Conservation (phyloP, 2,329 filamentous ascomycete species). For the Neofusicoccum ribis region DNA sequence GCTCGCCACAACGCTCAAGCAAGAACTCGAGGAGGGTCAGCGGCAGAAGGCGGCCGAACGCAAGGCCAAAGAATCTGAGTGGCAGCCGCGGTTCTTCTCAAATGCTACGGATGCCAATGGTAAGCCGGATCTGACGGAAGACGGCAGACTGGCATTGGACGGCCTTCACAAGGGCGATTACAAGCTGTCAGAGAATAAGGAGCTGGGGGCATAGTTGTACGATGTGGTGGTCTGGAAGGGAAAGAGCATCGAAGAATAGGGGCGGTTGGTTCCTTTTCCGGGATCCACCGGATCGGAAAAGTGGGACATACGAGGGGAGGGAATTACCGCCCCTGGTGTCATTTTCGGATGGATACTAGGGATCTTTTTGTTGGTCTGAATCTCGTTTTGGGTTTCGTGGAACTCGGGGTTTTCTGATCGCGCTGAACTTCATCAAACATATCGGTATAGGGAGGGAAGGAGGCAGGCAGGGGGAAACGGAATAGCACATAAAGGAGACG, state of each 20-base stretch:
- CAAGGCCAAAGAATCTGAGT: constrained; percentile 67
- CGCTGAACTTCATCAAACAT: no score
- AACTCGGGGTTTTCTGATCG: no score
- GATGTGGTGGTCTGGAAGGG: no score
- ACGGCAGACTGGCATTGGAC: constrained; percentile 60
- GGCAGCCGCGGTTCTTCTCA: constrained; percentile 86
- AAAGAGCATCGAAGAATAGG: neutral
- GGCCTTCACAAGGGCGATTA: constrained; percentile 57
- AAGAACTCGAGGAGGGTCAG: constrained; percentile 88
- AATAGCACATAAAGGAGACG: neutral
- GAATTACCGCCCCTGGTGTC: neutral
- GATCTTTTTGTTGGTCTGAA: neutral
- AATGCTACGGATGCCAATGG: constrained; percentile 60
- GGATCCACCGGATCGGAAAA: no score
- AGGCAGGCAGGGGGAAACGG: neutral
- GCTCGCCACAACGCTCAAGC: constrained; percentile 82
- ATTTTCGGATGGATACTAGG: neutral
- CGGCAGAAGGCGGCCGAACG: constrained; percentile 80
- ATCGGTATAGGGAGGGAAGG: no score
- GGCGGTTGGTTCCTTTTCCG: no score
- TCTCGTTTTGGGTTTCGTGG: no score
- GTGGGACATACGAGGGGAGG: no score
- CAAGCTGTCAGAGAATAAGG: constrained; percentile 47
- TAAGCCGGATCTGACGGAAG: constrained; percentile 62
- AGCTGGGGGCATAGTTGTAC: constrained; percentile 36